Percentiles rank a stretch among this genome's conserved stretches.
These are phyloP conservation scores for Acrasis kona DNA, from an alignment of 78 protist genomes.

Conservation along the genomic window DNA sequence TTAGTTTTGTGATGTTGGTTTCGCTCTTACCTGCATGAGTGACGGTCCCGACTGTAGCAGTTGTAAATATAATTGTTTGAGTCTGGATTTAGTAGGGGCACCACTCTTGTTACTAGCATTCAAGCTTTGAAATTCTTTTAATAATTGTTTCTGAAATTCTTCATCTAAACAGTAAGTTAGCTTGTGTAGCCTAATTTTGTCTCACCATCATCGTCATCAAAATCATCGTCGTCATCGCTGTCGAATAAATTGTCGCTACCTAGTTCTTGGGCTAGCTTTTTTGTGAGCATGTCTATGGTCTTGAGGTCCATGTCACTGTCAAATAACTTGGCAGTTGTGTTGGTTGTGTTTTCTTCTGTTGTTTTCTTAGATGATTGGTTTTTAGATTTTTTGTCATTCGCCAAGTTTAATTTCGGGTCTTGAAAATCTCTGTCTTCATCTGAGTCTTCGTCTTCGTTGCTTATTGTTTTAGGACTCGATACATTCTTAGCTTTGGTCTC, in stretches of 20 bases:
- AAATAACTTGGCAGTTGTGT: too few relatives aligned
- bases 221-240: neutral
- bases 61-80: neutral
- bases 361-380: too few relatives aligned
- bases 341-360: too few relatives aligned
- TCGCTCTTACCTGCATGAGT: neutral
- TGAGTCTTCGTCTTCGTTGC: too few relatives aligned
- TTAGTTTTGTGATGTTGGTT: neutral
- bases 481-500: too few relatives aligned
- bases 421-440: too few relatives aligned
- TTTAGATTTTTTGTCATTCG: too few relatives aligned
- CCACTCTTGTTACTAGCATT: neutral
- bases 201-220: neutral
- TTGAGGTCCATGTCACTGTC: neutral
- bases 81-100: neutral
- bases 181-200: too few relatives aligned
- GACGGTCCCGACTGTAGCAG: neutral
- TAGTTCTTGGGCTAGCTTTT: neutral
- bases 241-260: neutral
- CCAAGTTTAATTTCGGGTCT: too few relatives aligned
- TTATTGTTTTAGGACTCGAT: too few relatives aligned
- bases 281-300: neutral
- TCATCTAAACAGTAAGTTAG: too few relatives aligned
- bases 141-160: neutral
- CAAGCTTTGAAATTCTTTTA: neutral